These are phyloP conservation scores for sweet orange (Citrus sinensis) DNA, from an alignment of 345 rosid species.

Conservation along the genomic window DVS_A1.0 CM039165.1:1710001-1710500, in stretches of 20 bases:
- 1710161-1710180: too few species aligned
- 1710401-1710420: background rate
- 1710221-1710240: too few species aligned
- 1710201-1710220: too few species aligned
- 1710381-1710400: background rate
- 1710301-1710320: slow-evolving; percentile 8
- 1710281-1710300: slow-evolving; percentile 13
- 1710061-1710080: too few species aligned
- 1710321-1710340: background rate
- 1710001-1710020: too few species aligned
- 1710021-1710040: too few species aligned
- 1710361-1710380: slow-evolving; percentile 3
- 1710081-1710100: too few species aligned
- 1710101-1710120: too few species aligned
- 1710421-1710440: background rate
- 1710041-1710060: too few species aligned
- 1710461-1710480: slow-evolving; percentile 21
- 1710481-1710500: slow-evolving; percentile 20
- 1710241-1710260: background rate
- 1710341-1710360: background rate
- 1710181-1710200: too few species aligned
- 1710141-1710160: too few species aligned
- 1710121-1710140: too few species aligned
- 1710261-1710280: background rate
- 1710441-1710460: slow-evolving; percentile 16